Evolutionary conservation across 495 filamentous ascomycete species (phyloP), one percentile per base, ranked within the genome.

Genomic region (Penicillium pancosmium): DNA sequence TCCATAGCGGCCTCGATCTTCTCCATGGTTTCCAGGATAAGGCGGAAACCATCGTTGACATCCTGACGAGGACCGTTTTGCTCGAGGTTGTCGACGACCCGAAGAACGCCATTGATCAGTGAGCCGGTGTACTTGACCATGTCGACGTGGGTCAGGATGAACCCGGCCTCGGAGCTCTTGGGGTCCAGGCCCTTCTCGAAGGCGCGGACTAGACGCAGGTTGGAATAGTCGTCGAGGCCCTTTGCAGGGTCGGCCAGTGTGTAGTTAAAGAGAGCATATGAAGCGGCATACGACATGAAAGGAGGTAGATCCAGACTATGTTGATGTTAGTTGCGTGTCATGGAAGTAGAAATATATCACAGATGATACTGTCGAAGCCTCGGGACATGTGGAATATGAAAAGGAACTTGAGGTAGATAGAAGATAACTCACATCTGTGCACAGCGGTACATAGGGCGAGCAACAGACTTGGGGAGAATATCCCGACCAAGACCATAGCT

Each of bases 211-310:
- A 95, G 83, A 41, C 89, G 88, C 11, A 96, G 79, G 72, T 97
- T 96, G 50, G 82, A 75, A 67, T 92, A 92, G 11, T 86, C 79
- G 1, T 57, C 58, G 15, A 91, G 78, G 25, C 90, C 90, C 21
- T 74, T 77, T 15, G 79, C 66, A 15, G 87, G 87, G 55, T 92
- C 81, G 25, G 80, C 75, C 13, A 94, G 80, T 21, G 82, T 82
- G 71, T 94, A 96, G 78, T 97, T 97, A 83, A 88, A 96, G 48
- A 96, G 84, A 46, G 91, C 89, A 73, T 96, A 96, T 2, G 89
- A 89, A 21, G 91, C 92, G 12, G 92, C 92, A 72, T 96, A 96
- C 64, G 93, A 91, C 91, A 97, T 93, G 80, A 95, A 97, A 7
- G 92, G 91, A n/a, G 78, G 78, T 0, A 80, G 64, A 54, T 79